Evolutionary conservation across 495 filamentous ascomycete species (phyloP), one percentile per base, ranked within the genome.

Genomic region (Penicillium longicatenatum): DNA sequence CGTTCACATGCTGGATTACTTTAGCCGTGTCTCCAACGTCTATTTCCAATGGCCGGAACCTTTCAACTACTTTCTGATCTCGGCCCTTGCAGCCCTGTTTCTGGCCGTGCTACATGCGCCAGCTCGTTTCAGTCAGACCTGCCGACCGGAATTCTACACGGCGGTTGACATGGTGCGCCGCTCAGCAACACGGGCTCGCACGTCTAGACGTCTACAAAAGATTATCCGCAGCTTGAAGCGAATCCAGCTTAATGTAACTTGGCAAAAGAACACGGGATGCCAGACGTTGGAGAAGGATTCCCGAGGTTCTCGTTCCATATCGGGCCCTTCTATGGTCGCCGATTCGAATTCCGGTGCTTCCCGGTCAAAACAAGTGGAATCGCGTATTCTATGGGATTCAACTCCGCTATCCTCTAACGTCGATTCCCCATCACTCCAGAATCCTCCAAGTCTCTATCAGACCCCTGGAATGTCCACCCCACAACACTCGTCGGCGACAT

Each of bases 51-150:
- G 88, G 20, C 89, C 92, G 60, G 84, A 91, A 20, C 86, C 87
- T 59, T 93, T 92, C 75, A 90, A 95, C 66, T 91, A 92, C 66
- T 95, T 95, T 61, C 76, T 95, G 24, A 83, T 90, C 11, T 89
- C 88, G 1, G 86, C 90, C 0, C 79, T 95, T 12, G 87, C 89
- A 0, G 89, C 91, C 0, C 71, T 95, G 2, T 92, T 93, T 62
- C 81, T 95, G 0, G 90, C 90, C 0, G 88, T 89, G 0, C 81
- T 86, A 7, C 90, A 95, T 67, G 89, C 89, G 0, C 90, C 91
- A 0, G 75, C 85, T 3, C 80, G 84, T 42, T 95, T 93, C 68
- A 87, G 83, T 55, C 75, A 81, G 9, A 65, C 78, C 21, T 90
- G 89, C 62, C 80, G 89, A 4, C 80, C 82, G 17, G 90, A 93